Conservation (phyloP, 2,329 filamentous ascomycete species). For the Paradendryphiella salina region DNA sequence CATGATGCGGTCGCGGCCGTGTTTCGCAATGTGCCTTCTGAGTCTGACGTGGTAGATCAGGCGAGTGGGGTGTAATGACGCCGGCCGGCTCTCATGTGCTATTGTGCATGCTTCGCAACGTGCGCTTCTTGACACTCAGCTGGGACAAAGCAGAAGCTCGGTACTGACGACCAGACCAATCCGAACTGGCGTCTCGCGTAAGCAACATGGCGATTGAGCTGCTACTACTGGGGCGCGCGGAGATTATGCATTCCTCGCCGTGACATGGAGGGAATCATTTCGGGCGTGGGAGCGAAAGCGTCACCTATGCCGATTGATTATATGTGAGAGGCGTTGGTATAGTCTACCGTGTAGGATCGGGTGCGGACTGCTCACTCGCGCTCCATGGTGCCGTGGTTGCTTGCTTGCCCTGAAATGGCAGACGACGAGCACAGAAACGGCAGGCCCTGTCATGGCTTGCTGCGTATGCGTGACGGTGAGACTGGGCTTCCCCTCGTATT, state of each 20-base stretch:
- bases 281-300: constrained; percentile 19
- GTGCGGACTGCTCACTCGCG: not conserved
- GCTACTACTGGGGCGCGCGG: constrained; percentile 19
- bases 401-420: not conserved
- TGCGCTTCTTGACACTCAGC: constrained; percentile 14
- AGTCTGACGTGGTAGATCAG: not conserved
- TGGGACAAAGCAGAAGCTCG: constrained; percentile 16
- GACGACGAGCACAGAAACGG: constrained; percentile 16
- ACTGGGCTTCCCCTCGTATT: constrained; percentile 4
- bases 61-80: constrained; percentile 1
- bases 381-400: not conserved
- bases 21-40: constrained; percentile 16
- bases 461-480: constrained; percentile 4
- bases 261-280: constrained; percentile 17
- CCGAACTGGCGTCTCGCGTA: constrained; percentile 25
- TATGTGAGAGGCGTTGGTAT: constrained; percentile 12
- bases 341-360: not conserved
- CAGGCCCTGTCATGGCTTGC: constrained; percentile 11
- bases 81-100: constrained; percentile 1
- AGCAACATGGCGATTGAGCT: constrained; percentile 19
- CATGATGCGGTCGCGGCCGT: constrained; percentile 21
- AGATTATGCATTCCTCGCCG: constrained; percentile 19
- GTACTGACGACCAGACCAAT: constrained; percentile 16
- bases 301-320: constrained; percentile 19
- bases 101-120: constrained; percentile 1